Base-by-base conservation (phyloP, 495 filamentous ascomycete species). In the Aspergillus asperescens region DNA sequence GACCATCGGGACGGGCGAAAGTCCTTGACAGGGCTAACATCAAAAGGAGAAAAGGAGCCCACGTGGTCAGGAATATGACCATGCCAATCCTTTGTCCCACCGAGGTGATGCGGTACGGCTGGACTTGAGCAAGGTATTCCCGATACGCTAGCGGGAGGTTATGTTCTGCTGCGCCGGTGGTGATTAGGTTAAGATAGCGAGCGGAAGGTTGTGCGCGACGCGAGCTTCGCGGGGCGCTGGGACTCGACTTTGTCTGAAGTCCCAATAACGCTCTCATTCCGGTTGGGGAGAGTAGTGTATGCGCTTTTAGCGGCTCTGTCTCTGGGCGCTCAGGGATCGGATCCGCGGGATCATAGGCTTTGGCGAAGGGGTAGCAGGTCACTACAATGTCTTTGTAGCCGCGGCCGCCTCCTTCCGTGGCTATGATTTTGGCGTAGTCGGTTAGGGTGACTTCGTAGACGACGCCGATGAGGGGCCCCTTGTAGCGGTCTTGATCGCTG, bases 371-470 rank as follows among this genome's bases (percentile, higher is more conserved):
- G 60, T 86, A 72, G 67, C 89, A 95, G 25, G 82, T 76, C 9
- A 96, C 81, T 0, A 89, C 63, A n/a, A 93, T 75, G 59, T 96
- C 91, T 45, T 83, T 74, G 69, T 98, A 98, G 12, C 81, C 74
- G 10, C 80, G 67, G 7, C 92, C 91, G 28, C 87, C 90, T 52
- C 92, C 92, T 65, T 98, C 93, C 2, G 89, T 96, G 4, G 84
- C 83, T 50, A 97, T 84, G 58, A 98, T 93, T 48, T 80, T 85
- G 3, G 84, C 81, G 63, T 86, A 98, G 73, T 98, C 93, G 6
- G 72, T 61, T 2, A 71, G 65, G 2, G 89, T 93, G 22, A 97
- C 85, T 70, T 96, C 90, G 76, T 98, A 98, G 28, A 96, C 93
- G 18, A 95, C 87, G 37, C 93, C 93, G 38, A 96, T 78, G 9